A percentile compares a stretch with the other conserved stretches of the same genome.
These are phyloP conservation scores for Verruconis gallopava DNA, from an alignment of 2,329 filamentous ascomycete species.

Conservation along the genomic window DNA sequence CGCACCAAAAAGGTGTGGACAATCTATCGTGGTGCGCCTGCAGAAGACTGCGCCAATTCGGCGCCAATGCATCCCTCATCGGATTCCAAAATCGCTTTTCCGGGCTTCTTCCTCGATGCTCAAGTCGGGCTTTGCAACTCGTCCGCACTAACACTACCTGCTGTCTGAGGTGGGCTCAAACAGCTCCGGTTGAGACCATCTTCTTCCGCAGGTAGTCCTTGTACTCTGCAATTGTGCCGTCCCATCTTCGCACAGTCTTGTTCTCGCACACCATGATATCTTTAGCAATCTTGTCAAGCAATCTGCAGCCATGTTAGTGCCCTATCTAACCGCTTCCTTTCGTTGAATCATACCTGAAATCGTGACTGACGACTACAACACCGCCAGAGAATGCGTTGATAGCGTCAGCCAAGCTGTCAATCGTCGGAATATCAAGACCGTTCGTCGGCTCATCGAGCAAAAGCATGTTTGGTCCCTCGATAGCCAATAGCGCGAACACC, in stretches of 20 bases:
- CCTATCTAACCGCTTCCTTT: not conserved
- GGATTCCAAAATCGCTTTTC: not conserved
- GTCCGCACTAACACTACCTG: too few relatives aligned
- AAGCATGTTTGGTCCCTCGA: slow-evolving; percentile 95
- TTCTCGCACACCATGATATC: slow-evolving; percentile 99
- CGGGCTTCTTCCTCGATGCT: not conserved
- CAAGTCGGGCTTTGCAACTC: not conserved
- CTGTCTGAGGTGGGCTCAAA: too few relatives aligned
- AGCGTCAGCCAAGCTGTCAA: slow-evolving; percentile 91
- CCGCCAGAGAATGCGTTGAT: slow-evolving; percentile 94
- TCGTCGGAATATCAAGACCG: slow-evolving; percentile 97
- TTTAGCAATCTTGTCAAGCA: slow-evolving; percentile 99
- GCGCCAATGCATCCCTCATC: too few relatives aligned
- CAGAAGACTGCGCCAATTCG: too few relatives aligned
- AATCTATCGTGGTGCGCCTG: too few relatives aligned
- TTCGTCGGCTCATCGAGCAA: slow-evolving; percentile 97
- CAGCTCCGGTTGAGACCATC: slow-evolving; percentile 81
- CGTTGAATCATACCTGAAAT: slow-evolving; percentile 79
- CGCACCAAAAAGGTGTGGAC: too few relatives aligned
- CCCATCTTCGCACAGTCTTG: slow-evolving; percentile 83
- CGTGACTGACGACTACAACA: slow-evolving; percentile 96
- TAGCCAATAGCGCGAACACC: slow-evolving; percentile 90
- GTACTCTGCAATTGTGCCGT: slow-evolving; percentile 83
- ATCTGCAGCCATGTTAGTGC: slow-evolving; percentile 36
- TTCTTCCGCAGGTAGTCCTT: slow-evolving; percentile 99